phyloP scores from a whole-genome alignment of 2,329 filamentous ascomycete genomes.

The Huntiella bhutanensis region DNA sequence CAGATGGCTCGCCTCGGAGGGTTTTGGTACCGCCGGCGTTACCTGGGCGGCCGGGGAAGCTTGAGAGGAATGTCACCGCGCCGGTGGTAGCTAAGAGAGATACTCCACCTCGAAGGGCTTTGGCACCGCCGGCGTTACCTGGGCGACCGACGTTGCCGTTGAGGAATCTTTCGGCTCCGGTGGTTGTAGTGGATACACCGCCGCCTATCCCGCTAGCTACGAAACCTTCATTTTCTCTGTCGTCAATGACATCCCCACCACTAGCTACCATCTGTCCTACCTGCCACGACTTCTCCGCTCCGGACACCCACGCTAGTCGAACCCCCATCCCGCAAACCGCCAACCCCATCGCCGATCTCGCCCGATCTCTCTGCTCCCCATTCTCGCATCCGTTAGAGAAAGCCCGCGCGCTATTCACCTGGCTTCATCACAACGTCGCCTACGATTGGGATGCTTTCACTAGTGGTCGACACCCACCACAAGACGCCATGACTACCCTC shows the following conservation, averaged over 20 bases:
- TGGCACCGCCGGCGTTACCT: neutral
- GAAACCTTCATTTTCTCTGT: constrained; percentile 20
- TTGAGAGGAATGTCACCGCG: constrained; percentile 16
- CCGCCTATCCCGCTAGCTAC: constrained; percentile 34
- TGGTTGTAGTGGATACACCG: constrained; percentile 20
- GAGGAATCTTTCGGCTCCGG: neutral
- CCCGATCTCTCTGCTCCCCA: constrained; percentile 55
- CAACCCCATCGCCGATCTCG: constrained; percentile 54
- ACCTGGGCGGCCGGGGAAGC: neutral
- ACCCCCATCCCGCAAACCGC: constrained; percentile 50
- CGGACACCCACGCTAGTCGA: constrained; percentile 58
- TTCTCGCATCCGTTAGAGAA: constrained; percentile 78
- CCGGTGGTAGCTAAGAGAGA: neutral
- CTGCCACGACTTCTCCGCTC: constrained; percentile 73
- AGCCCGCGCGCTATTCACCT: constrained; percentile 79
- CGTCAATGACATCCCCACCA: constrained; percentile 21
- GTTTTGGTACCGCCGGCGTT: neutral
- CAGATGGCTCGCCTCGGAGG: neutral
- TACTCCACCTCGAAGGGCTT: neutral
- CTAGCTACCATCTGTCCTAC: constrained; percentile 39
- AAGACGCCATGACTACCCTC: constrained; percentile 55
- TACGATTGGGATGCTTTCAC: constrained; percentile 77
- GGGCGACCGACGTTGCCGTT: neutral
- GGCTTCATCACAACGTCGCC: constrained; percentile 82
- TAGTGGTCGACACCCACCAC: constrained; percentile 43